phyloP scores from a whole-genome alignment of 1,284 basidiomycete genomes.

The Leccinum fuscescens region DNA sequence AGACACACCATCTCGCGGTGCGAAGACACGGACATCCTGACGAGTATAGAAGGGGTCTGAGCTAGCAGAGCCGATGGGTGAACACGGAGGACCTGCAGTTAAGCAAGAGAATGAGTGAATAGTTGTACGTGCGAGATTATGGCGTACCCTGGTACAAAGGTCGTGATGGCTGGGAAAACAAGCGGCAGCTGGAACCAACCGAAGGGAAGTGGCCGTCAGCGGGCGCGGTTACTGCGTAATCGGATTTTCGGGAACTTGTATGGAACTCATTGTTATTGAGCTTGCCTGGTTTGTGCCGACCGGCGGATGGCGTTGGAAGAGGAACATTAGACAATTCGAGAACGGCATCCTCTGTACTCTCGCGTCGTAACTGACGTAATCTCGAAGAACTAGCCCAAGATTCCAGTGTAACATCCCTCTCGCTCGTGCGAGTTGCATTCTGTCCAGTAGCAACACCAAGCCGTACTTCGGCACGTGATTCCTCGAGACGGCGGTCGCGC shows the following conservation, averaged over 20 bases:
- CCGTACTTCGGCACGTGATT: not conserved
- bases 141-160: not conserved
- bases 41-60: constrained; percentile 2
- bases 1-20: not conserved
- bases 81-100: not conserved
- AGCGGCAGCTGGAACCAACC: not conserved
- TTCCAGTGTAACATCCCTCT: constrained; percentile 2
- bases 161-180: not conserved
- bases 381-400: constrained; percentile 3
- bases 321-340: not conserved
- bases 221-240: constrained; percentile 19
- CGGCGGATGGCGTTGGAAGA: constrained; percentile 10
- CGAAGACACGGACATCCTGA: not conserved
- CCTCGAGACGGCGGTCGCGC: not conserved
- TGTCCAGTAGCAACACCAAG: not conserved
- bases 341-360: not conserved
- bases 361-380: not conserved
- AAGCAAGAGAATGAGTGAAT: not conserved
- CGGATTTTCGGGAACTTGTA: not conserved
- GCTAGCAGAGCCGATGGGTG: not conserved
- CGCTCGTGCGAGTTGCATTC: not conserved
- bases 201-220: constrained; percentile 4
- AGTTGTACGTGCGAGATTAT: not conserved
- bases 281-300: constrained; percentile 3
- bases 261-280: not conserved